These are phyloP conservation scores for Petunia axillaris DNA, from an alignment of 257 asterid genomes.

Conservation along the genomic window DNA sequence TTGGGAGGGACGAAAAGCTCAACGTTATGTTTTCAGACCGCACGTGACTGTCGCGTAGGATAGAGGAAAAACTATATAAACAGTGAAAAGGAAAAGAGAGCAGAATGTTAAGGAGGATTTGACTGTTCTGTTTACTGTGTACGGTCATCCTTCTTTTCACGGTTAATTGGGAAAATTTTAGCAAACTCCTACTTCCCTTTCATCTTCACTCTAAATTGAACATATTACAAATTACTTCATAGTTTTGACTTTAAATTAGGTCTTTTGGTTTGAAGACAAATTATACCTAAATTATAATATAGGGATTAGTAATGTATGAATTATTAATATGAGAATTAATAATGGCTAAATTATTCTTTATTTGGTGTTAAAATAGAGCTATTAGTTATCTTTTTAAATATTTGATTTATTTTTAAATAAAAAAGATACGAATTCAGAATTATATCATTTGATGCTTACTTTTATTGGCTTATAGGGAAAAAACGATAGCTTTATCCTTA, in stretches of 20 bases:
- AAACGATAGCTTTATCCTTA: too few relatives aligned
- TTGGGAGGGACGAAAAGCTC: slow-evolving; percentile 37
- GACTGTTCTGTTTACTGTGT: slow-evolving; percentile 28
- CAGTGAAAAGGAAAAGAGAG: neutral
- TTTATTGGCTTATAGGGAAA: too few relatives aligned
- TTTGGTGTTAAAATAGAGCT: too few relatives aligned
- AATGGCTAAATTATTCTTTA: too few relatives aligned
- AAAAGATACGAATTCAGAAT: too few relatives aligned
- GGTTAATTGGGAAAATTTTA: slow-evolving; percentile 22
- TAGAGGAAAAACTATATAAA: slow-evolving; percentile 24
- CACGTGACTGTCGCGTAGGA: slow-evolving; percentile 62
- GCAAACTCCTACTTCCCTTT: neutral
- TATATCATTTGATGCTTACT: too few relatives aligned
- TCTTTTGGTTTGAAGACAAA: too few relatives aligned
- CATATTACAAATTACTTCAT: neutral
- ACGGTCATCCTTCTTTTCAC: slow-evolving; percentile 44
- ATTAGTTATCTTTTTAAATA: too few relatives aligned
- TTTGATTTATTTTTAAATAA: too few relatives aligned
- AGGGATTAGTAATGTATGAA: too few relatives aligned
- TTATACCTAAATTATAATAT: too few relatives aligned
- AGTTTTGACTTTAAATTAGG: neutral
- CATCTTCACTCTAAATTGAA: neutral
- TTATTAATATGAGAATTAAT: too few relatives aligned
- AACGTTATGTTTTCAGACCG: slow-evolving; percentile 50
- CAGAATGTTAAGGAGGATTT: neutral